Conservation (phyloP, 176 grass and related monocot species). For the Oryza brachyantha region DNA sequence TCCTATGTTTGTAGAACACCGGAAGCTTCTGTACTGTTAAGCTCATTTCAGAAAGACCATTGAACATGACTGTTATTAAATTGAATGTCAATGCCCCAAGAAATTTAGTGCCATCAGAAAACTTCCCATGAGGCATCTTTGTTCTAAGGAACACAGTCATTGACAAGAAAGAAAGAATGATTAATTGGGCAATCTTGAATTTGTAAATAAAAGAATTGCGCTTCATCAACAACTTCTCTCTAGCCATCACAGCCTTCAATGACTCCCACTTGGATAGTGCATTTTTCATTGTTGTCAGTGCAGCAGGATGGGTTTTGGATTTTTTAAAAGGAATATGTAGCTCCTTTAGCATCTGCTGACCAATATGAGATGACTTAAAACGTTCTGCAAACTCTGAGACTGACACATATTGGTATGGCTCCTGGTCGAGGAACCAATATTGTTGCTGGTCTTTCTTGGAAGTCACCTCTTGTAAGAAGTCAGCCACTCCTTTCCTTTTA, state of each 20-base stretch:
- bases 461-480: constrained; percentile 72
- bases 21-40: constrained; percentile 52
- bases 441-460: constrained; percentile 63
- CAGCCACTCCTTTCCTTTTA: constrained; percentile 55
- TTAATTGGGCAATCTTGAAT: constrained; percentile 42
- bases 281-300: constrained; percentile 36
- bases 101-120: constrained; percentile 42
- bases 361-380: constrained; percentile 43
- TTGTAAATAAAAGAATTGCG: constrained; percentile 61
- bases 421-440: constrained; percentile 45
- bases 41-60: constrained; percentile 45
- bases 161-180: constrained; percentile 37
- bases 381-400: constrained; percentile 42
- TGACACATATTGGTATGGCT: constrained; percentile 35
- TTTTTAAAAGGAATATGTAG: constrained; percentile 36
- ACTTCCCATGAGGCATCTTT: constrained; percentile 36
- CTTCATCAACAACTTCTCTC: constrained; percentile 53
- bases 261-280: constrained; percentile 38
- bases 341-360: constrained; percentile 41
- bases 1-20: constrained; percentile 55
- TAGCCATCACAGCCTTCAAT: constrained; percentile 41
- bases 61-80: constrained; percentile 46
- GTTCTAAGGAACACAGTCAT: constrained; percentile 56
- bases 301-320: constrained; percentile 36
- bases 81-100: constrained; percentile 39